Evolutionary conservation across 306 rosid species (phyloP).

Genomic region (Rosa rugosa): DNA sequence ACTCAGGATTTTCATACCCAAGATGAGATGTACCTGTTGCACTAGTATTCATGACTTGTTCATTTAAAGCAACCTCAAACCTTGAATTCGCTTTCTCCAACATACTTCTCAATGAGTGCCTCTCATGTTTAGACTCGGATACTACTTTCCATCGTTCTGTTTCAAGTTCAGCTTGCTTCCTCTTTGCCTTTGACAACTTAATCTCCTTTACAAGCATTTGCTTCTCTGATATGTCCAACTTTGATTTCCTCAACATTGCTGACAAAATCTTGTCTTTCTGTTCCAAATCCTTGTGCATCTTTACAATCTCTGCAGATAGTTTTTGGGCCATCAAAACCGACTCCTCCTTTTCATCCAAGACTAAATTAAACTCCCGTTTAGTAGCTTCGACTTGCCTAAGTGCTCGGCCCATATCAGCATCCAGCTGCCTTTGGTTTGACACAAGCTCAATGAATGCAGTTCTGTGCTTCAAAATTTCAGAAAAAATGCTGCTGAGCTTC

Average conservation of each 20-base stretch:
- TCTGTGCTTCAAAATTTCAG: constrained; percentile 87
- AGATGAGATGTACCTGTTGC: constrained; percentile 44
- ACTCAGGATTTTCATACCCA: constrained; percentile 35
- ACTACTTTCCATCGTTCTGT: constrained; percentile 75
- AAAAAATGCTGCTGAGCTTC: constrained; percentile 73
- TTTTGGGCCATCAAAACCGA: constrained; percentile 75
- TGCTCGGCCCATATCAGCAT: constrained; percentile 72
- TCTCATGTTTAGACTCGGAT: constrained; percentile 77
- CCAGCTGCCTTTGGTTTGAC: constrained; percentile 85
- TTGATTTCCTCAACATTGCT: constrained; percentile 88
- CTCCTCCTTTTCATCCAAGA: constrained; percentile 73
- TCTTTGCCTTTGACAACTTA: constrained; percentile 72
- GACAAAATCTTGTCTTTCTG: constrained; percentile 94
- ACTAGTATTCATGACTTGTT: constrained; percentile 38
- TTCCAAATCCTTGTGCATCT: constrained; percentile 78
- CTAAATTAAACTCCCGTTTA: constrained; percentile 57
- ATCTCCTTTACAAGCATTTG: constrained; percentile 85
- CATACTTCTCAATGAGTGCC: constrained; percentile 75
- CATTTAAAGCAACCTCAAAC: constrained; percentile 49
- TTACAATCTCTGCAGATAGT: constrained; percentile 61
- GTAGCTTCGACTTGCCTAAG: constrained; percentile 65
- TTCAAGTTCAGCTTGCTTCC: constrained; percentile 90
- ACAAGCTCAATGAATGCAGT: constrained; percentile 88
- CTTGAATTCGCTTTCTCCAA: constrained; percentile 58
- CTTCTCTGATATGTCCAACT: constrained; percentile 76